These are phyloP conservation scores for Aquilaria malaccensis DNA, from an alignment of 345 rosid species.

Conservation along the genomic window DNA sequence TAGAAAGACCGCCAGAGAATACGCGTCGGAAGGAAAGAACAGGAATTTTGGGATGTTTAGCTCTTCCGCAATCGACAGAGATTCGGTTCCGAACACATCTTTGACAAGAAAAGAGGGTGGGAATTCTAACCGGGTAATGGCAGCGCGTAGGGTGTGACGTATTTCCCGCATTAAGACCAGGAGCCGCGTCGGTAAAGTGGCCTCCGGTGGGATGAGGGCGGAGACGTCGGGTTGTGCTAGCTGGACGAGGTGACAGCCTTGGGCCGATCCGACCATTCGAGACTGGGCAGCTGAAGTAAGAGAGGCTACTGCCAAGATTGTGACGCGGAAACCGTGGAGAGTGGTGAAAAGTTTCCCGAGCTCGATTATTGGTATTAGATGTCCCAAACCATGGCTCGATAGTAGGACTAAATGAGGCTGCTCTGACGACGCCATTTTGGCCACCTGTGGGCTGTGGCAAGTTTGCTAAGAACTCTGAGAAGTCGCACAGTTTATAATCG, in stretches of 20 bases:
- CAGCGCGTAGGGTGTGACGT: slow-evolving; percentile 23
- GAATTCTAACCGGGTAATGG: slow-evolving; percentile 11
- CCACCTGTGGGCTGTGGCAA: too few species aligned
- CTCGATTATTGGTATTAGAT: slow-evolving; percentile 48
- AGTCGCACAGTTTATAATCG: too few species aligned
- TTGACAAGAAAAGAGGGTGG: too few species aligned
- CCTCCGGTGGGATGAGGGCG: slow-evolving; percentile 17
- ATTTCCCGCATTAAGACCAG: slow-evolving; percentile 32
- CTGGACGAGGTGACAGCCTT: slow-evolving; percentile 17
- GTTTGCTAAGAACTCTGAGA: too few species aligned
- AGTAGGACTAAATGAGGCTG: slow-evolving; percentile 31
- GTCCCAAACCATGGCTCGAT: slow-evolving; percentile 56
- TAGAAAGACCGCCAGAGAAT: too few species aligned
- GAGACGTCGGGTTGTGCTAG: slow-evolving; percentile 33
- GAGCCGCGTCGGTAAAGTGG: slow-evolving; percentile 20
- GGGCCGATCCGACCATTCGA: slow-evolving; percentile 13
- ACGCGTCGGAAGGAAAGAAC: too few species aligned
- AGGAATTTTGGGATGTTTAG: too few species aligned
- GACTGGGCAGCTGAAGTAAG: slow-evolving; percentile 20
- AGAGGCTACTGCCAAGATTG: slow-evolving; percentile 27
- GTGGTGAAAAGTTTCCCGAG: slow-evolving; percentile 39
- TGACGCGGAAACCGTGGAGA: slow-evolving; percentile 28
- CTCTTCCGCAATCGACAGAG: too few species aligned
- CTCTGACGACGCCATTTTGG: not conserved
- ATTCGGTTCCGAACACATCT: too few species aligned